phyloP scores from a whole-genome alignment of 768 basidiomycete genomes.

The Tremella mesenterica region DNA sequence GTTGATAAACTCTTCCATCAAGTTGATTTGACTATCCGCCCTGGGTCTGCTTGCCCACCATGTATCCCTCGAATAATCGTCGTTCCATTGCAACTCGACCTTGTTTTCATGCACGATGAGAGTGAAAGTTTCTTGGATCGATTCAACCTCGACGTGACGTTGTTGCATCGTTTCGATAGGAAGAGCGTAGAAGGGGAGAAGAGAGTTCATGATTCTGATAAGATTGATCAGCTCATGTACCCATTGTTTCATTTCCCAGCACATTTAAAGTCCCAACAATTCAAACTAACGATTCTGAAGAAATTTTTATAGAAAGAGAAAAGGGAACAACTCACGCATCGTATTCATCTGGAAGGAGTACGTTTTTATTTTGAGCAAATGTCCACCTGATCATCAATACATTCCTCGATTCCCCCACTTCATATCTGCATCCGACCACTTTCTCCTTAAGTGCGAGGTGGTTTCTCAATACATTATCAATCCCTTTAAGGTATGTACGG shows the following conservation, averaged over 20 bases:
- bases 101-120: conserved; percentile 44
- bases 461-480: too few relatives aligned
- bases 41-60: conserved; percentile 44
- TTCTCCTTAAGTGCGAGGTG: too few relatives aligned
- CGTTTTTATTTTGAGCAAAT: conserved; percentile 34
- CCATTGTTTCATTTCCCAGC: too few relatives aligned
- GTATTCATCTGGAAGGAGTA: conserved; percentile 44
- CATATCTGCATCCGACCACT: not conserved
- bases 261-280: too few relatives aligned
- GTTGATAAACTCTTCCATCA: conserved; percentile 45
- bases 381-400: conserved; percentile 38
- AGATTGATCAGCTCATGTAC: not conserved
- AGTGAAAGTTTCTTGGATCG: conserved; percentile 44
- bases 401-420: too few relatives aligned
- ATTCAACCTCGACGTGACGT: conserved; percentile 40
- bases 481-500: too few relatives aligned
- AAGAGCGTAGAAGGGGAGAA: conserved; percentile 43
- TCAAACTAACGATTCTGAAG: too few relatives aligned
- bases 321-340: conserved; percentile 30
- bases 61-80: conserved; percentile 44
- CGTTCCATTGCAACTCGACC: conserved; percentile 46
- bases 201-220: conserved; percentile 41
- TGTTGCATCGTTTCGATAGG: conserved; percentile 35
- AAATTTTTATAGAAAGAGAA: too few relatives aligned
- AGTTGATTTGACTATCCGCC: conserved; percentile 45